Evolutionary conservation across 495 filamentous ascomycete species (phyloP), one percentile per base, ranked within the genome.

Genomic region (Aspergillus baeticus): DNA sequence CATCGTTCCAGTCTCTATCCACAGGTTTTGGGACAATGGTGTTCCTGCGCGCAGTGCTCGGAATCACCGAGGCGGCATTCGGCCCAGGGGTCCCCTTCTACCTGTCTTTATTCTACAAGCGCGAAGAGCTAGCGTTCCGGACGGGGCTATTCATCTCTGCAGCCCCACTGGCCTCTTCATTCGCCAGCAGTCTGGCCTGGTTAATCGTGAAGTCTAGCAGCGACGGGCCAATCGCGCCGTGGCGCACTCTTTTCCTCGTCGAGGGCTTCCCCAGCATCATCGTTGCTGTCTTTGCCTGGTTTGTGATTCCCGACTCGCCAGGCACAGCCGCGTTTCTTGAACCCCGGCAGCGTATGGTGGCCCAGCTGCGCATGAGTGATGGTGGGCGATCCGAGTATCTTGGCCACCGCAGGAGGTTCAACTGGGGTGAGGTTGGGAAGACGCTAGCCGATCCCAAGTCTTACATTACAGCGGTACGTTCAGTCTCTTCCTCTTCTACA

Each of bases 1-100:
- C 90, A 5, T 88, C 86, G 14, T 73, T 91, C 29, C 90, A 94
- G 69, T 80, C 87, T 14, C 62, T 91, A 3, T 76, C 81, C 1
- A 82, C 84, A 11, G 81, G 77, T 5, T 87, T 81, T 48, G 59
- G 58, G 36, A 65, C 61, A 0, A 60, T 82, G 14, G 59, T 80
- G 6, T 36, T 77, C 41, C 65, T 83, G 1, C 74, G 81, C 8
- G 69, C 75, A 17, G 54, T 79, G 10, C 81, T 87, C 6, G 84
- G 84, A 5, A 77, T 85, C 44, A 73, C 79, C 8, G 84, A 87
- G 69, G 84, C 84, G 1, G 84, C 81, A 3, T 87, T 86, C 60
- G 79, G 80, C 3, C 81, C 82, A 0, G 84, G 84, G 34, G 77
- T 86, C 0, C 84, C 84, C 6, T 85, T 85, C 63, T 86, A 83